Evolutionary conservation across 306 rosid genomes (phyloP), one percentile per base, ranked within the genome.

Genomic region (Betula pendula): DNA sequence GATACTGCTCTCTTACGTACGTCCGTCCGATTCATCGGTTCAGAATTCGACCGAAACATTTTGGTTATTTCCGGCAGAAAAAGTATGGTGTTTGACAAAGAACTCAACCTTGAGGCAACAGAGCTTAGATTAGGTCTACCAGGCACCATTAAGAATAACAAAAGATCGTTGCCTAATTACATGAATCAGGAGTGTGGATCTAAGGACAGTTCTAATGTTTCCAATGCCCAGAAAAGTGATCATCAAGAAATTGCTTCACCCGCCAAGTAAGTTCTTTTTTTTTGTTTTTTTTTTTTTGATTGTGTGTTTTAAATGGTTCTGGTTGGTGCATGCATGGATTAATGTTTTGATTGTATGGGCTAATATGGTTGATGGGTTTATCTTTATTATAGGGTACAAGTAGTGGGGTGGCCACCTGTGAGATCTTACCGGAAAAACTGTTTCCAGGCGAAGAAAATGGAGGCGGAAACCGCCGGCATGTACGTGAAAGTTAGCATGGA

Each of bases 321-420:
- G 6, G 31, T 25, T 25, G 2, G 13, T 56, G n/a, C 40, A 42
- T 43, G 47, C 38, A 42, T 74, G 25, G 40, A 9, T 38, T 44
- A 9, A 11, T 31, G 71, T 48, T 63, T 31, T 38, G 49, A 3
- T 66, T 63, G 20, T 19, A 7, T 53, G 6, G 66, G 17, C 77
- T 72, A 71, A 81, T 43, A 62, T 62, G 58, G 6, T 45, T 1
- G 50, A 17, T 79, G 70, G n/a, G 3, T 67, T 0, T 72, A 40
- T 47, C 6, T 66, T 66, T 43, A 31, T 35, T 58, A 0, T 58
- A 88, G 89, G 75, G 73, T 86, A 62, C 84, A 85, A 69, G 83
- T 88, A 7, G 91, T 85, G 25, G 91, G 91, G 20, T 88, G 89
- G 91, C 91, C 91, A 2, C 89, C 91, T 3, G 83, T 85, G 75